Evolutionary conservation across 148 eudicot species (phyloP).

Genomic region (Cornus florida): DNA sequence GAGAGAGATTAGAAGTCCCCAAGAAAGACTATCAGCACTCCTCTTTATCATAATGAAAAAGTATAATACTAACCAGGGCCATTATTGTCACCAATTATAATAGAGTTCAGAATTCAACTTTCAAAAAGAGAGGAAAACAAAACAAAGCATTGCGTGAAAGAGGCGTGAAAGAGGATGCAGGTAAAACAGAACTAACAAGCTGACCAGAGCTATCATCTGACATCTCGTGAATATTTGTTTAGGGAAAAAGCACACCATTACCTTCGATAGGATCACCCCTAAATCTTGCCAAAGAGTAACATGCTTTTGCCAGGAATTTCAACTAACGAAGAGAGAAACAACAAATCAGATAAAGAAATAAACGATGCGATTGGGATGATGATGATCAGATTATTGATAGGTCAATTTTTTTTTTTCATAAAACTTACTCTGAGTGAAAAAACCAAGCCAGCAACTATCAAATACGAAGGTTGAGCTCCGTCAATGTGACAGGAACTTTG

Average conservation of each 20-base stretch:
- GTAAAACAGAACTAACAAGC: not conserved
- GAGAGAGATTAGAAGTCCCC: not conserved
- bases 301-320: conserved; percentile 80
- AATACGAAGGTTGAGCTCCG: conserved; percentile 88
- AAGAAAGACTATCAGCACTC: too few species aligned
- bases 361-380: not conserved
- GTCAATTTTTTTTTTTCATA: not conserved
- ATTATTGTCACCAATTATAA: too few species aligned
- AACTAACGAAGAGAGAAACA: conserved; percentile 34
- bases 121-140: not conserved
- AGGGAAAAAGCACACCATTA: conserved; percentile 14
- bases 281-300: conserved; percentile 79
- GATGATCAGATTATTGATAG: conserved; percentile 16
- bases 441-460: conserved; percentile 93
- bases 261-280: conserved; percentile 95
- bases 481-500: conserved; percentile 92
- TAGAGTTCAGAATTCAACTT: not conserved
- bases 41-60: too few species aligned
- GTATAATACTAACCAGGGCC: too few species aligned
- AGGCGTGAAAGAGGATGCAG: not conserved
- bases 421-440: conserved; percentile 89
- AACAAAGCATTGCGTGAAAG: not conserved
- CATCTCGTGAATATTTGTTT: not conserved
- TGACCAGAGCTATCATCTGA: not conserved
- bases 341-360: conserved; percentile 4